phyloP scores from a whole-genome alignment of 225 moss, liverwort and hornwort species.

The Lunularia cruciata region DNA sequence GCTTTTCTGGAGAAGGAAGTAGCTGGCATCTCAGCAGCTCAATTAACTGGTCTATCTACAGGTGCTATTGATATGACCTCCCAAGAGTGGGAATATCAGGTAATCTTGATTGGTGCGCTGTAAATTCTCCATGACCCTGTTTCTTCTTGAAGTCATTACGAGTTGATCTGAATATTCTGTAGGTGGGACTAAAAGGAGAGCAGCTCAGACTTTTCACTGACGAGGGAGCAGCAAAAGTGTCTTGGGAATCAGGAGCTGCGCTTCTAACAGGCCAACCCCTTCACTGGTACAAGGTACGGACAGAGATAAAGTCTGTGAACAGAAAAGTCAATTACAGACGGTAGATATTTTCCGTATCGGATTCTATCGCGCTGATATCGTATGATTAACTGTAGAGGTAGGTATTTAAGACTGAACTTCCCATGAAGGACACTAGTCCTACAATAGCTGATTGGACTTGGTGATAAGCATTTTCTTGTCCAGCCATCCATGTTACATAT shows the following conservation, averaged over 20 bases:
- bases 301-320: not conserved
- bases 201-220: conserved; percentile 40
- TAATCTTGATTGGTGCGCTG: not conserved
- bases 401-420: not conserved
- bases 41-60: conserved; percentile 39
- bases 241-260: conserved; percentile 46
- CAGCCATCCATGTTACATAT: no score
- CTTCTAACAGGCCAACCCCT: conserved; percentile 44
- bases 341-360: not conserved
- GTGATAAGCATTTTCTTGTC: no score
- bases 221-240: conserved; percentile 45
- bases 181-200: conserved; percentile 86
- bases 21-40: conserved; percentile 57
- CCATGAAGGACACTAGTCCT: not conserved
- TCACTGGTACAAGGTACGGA: conserved; percentile 73
- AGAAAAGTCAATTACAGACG: not conserved
- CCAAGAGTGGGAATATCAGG: conserved; percentile 74
- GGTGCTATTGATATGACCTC: conserved; percentile 35
- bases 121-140: no score
- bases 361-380: not conserved
- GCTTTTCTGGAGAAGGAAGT: conserved; percentile 69
- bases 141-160: no score
- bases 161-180: no score
- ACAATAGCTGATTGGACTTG: no score
- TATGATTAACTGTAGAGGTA: not conserved